These are phyloP conservation scores for Eimeria acervulina DNA, from an alignment of 169 alveolate species.

Conservation along the genomic window DNA sequence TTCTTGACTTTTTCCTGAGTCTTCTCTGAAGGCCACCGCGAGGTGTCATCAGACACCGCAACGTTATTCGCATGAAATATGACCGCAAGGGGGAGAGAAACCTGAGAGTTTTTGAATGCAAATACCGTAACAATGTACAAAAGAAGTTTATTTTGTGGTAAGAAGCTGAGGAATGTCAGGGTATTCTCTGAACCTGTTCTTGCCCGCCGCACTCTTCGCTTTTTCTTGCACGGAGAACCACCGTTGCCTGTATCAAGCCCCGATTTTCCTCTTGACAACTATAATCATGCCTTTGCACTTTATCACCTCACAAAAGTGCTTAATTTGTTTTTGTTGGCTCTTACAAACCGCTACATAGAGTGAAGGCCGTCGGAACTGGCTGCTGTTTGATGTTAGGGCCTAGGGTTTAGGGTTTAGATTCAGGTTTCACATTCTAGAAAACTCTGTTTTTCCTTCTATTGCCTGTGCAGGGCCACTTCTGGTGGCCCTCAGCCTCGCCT, in stretches of 20 bases:
- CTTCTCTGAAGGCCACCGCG: not conserved
- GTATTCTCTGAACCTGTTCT: no score
- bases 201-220: not conserved
- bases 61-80: not conserved
- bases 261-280: not conserved
- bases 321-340: no score
- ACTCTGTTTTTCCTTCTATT: not conserved
- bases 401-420: not conserved
- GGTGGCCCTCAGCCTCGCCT: not conserved
- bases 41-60: not conserved
- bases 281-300: not conserved
- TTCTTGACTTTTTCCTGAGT: not conserved
- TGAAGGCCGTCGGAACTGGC: no score
- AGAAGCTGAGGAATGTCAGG: not conserved
- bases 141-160: not conserved
- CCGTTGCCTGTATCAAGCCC: not conserved
- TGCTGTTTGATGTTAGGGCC: no score
- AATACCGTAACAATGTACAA: not conserved
- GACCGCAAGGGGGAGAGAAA: not conserved
- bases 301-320: no score
- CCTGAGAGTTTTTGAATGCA: not conserved
- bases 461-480: slow-evolving; percentile 6
- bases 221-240: not conserved
- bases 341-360: no score
- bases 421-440: not conserved